Evolutionary conservation across 257 asterid species (phyloP).

Genomic region (Mitragyna speciosa): DNA sequence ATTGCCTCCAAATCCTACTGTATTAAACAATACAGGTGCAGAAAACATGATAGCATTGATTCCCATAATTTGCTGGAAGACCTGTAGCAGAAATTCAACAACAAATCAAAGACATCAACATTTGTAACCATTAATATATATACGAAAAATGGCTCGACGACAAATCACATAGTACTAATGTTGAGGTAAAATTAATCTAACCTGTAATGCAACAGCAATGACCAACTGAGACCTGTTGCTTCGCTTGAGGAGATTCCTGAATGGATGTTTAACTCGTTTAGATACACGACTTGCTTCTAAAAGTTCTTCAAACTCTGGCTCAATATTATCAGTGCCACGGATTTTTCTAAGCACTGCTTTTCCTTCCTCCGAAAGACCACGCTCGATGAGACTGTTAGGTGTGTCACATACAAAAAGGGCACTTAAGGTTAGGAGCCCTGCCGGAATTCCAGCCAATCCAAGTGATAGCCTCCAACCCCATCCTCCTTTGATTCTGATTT

Average conservation of each 20-base stretch:
- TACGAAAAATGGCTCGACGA: not conserved
- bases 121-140: not conserved
- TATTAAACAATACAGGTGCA: slow-evolving; percentile 72
- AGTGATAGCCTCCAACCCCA: slow-evolving; percentile 91
- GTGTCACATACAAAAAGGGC: slow-evolving; percentile 74
- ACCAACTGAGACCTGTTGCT: slow-evolving; percentile 72
- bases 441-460: slow-evolving; percentile 88
- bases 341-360: slow-evolving; percentile 65
- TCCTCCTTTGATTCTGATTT: slow-evolving; percentile 61
- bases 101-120: not conserved
- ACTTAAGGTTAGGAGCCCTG: slow-evolving; percentile 65
- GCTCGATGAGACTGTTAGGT: slow-evolving; percentile 82
- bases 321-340: slow-evolving; percentile 74
- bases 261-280: slow-evolving; percentile 79
- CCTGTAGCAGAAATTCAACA: slow-evolving; percentile 27
- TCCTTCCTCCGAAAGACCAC: slow-evolving; percentile 74
- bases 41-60: slow-evolving; percentile 94
- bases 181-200: slow-evolving; percentile 3
- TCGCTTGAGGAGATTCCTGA: slow-evolving; percentile 73
- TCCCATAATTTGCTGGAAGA: slow-evolving; percentile 84
- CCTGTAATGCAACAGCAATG: slow-evolving; percentile 77
- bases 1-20: slow-evolving; percentile 71
- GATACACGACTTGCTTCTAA: slow-evolving; percentile 82
- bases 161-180: not conserved
- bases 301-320: slow-evolving; percentile 77